Conservation (phyloP, 2,329 filamentous ascomycete species). For the Magnaporthiopsis poae region DNA sequence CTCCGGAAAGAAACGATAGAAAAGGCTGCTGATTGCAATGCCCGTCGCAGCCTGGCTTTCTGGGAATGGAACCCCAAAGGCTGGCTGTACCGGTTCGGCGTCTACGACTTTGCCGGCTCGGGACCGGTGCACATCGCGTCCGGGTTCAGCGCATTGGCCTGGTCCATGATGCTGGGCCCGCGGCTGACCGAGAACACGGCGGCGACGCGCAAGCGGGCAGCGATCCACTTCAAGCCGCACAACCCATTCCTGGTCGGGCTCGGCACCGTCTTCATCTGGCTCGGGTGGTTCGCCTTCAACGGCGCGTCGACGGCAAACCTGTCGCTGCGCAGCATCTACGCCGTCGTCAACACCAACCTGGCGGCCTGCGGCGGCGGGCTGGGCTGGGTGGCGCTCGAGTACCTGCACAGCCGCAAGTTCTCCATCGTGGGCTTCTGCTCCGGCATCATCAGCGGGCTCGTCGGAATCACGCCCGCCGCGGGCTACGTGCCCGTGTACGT, state of each 20-base stretch:
- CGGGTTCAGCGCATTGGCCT: constrained; percentile 54
- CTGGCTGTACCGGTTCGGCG: constrained; percentile 52
- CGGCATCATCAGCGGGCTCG: constrained; percentile 46
- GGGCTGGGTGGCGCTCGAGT: constrained; percentile 44
- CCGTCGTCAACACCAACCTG: constrained; percentile 49
- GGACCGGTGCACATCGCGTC: constrained; percentile 56
- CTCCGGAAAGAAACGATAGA: too few relatives aligned
- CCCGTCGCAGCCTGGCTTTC: constrained; percentile 39
- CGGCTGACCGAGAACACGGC: constrained; percentile 37
- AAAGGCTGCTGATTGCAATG: background rate
- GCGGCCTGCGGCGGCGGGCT: constrained; percentile 45
- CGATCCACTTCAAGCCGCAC: constrained; percentile 42
- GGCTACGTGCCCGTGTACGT: constrained; percentile 44
- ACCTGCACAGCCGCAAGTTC: constrained; percentile 37
- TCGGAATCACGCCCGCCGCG: constrained; percentile 49
- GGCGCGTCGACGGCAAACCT: constrained; percentile 41
- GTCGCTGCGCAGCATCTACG: constrained; percentile 41
- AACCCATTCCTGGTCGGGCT: constrained; percentile 55
- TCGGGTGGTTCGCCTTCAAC: constrained; percentile 49
- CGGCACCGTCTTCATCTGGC: constrained; percentile 57
- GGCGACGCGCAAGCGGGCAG: constrained; percentile 13
- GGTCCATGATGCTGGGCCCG: constrained; percentile 53
- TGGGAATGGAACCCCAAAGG: constrained; percentile 61
- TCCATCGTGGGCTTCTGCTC: constrained; percentile 42
- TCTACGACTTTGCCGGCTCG: constrained; percentile 51